Evolutionary conservation across 106 monocot genomes (phyloP).

Genomic region (Dendrobium officinale): DNA sequence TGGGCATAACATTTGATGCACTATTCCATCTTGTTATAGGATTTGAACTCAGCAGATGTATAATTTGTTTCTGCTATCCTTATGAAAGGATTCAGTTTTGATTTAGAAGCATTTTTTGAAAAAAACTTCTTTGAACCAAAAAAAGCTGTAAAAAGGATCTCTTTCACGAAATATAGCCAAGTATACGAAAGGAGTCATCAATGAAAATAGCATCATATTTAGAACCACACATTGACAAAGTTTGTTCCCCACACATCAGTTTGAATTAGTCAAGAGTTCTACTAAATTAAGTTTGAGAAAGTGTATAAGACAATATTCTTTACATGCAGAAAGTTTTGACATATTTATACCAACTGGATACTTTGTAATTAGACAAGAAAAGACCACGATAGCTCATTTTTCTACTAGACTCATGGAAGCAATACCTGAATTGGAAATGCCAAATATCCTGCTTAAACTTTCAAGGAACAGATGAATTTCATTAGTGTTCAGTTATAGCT

Average conservation of each 20-base stretch:
- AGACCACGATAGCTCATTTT: no score
- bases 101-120: not conserved
- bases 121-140: no score
- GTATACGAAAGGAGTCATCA: not conserved
- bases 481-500: not conserved
- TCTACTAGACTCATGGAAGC: no score
- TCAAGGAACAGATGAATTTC: not conserved
- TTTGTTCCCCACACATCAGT: not conserved
- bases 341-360: no score
- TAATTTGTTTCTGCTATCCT: not conserved
- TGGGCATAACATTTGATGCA: not conserved
- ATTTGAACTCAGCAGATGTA: not conserved
- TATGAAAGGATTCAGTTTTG: not conserved
- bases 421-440: not conserved
- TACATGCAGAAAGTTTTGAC: no score
- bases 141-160: not conserved
- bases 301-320: not conserved
- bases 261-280: not conserved
- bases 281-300: not conserved
- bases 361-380: no score
- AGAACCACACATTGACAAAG: not conserved
- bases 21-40: not conserved
- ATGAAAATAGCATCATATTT: not conserved
- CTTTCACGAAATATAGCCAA: not conserved
- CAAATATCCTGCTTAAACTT: not conserved